Base-by-base conservation (phyloP, 2,329 filamentous ascomycete species). In the Penicillium concentricum region DNA sequence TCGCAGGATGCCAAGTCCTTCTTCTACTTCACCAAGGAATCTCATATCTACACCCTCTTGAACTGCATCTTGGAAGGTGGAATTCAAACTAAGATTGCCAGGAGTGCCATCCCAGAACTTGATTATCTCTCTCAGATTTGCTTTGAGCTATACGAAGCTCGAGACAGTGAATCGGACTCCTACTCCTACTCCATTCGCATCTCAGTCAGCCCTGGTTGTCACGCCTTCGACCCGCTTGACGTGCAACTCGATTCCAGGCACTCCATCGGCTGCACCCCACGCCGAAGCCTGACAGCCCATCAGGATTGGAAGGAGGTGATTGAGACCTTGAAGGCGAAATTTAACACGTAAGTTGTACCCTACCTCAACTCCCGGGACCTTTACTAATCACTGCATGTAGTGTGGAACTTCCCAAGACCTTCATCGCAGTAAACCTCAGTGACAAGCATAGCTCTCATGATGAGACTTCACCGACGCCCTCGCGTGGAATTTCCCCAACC, bases 11-110 rank as follows among this genome's bases (percentile, higher is more conserved):
- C 92, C 43, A 97, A 97, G 72, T 93, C 89, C 2, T 97, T 97
- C 80, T 91, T 97, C 76, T 99, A 99, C 78, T 99, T 99, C 75
- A 99, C 94, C 61, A 99, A 99, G 75, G 94, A 99, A 76, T 96
- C 91, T 0, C 94, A 99, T 73, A 97, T 99, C 61, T 99, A 99
- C 78, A 99, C 94, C 5, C 83, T 99, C 5, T 84, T 99, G 57
- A 99, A 99, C 74, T 97, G 93, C 73, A 97, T 99, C 65, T 84
- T 99, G 26, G 94, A 99, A 74, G 94, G 95, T 59, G 95, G 94
- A 30, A 90, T 99, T 63, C 90, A 95, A 70, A 97, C 93, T 24
- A 99, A 99, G 79, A 97, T 99, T 70, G 89, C 91, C 67, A 89
- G 95, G 37, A 92, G 91, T 68, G 92, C 91, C 39, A 99, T 99